Base-by-base conservation (phyloP, 306 rosid species). In the Cucurbita pepo region DNA sequence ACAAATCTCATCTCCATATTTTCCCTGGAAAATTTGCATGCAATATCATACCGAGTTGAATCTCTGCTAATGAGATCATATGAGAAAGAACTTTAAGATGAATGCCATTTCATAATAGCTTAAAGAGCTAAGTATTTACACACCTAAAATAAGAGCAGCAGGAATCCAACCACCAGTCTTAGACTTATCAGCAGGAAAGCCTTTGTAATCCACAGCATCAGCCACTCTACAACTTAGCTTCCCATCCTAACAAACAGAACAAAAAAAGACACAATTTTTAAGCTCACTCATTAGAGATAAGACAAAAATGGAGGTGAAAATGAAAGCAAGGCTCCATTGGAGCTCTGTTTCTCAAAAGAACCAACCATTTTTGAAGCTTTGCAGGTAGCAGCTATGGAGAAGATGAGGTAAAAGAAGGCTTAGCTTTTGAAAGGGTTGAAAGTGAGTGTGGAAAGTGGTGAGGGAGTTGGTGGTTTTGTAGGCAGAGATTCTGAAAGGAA, bases 101-200 rank as follows among this genome's bases (percentile, higher is more conserved):
- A 58, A 30, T 58, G 15, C 11, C 15, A 15, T 59, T 58, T 59
- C 16, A 57, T 57, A 25, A 21, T 30, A 30, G 13, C 4, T 7
- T n/a, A 53, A 55, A 18, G 10, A 55, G 10, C 3, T 8, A 55
- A 18, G 10, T 45, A 45, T 10, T 55, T 15, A 69, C 84, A 75
- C 59, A 92, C 98, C 96, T 76, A 84, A 84, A 78, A 90, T 87
- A 37, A 86, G 90, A 34, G 96, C 86, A 30, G 98, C 97, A 0
- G 94, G 80, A 5, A 80, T 75, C 98, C 98, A 90, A 72, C 98
- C 96, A 0, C 98, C 97, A 7, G 97, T 93, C 84, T 81, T 87
- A 55, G 94, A 82, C 76, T 81, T 88, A 21, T 93, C 90, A 63
- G 96, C 97, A 43, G 97, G 90, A 66, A 83, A 75, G 21, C 96